A percentile compares a stretch with the other conserved stretches of the same genome.
Evolutionary conservation across 179 eudicot species (phyloP).

Genomic region (Beta lomatogona): DNA sequence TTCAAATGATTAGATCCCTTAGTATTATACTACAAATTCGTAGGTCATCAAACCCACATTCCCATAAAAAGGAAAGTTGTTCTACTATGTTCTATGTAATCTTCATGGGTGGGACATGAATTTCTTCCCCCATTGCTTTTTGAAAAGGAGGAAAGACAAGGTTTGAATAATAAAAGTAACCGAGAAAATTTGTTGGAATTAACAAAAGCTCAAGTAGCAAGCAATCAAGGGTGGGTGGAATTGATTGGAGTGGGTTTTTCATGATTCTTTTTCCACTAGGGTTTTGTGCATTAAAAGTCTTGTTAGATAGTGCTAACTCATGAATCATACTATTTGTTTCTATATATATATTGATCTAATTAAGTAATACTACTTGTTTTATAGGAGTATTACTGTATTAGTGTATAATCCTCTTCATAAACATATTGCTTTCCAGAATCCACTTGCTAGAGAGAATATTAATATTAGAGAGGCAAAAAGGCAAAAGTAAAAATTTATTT

Average conservation of each 20-base stretch:
- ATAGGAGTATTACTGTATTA: too few species aligned
- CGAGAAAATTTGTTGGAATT: constrained; percentile 20
- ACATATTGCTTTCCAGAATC: too few species aligned
- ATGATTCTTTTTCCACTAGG: constrained; percentile 21
- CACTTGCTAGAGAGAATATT: too few species aligned
- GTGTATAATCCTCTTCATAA: too few species aligned
- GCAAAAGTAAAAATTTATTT: too few species aligned
- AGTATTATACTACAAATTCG: constrained; percentile 17
- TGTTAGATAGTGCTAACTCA: neutral
- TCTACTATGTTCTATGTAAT: neutral
- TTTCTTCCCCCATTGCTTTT: constrained; percentile 11
- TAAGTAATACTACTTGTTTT: neutral
- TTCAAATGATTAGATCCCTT: constrained; percentile 34
- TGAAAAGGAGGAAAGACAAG: constrained; percentile 22
- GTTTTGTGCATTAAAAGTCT: constrained; percentile 1
- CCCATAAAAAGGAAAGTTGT: constrained; percentile 21
- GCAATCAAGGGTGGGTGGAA: constrained; percentile 11
- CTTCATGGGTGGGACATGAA: constrained; percentile 25
- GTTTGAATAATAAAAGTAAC: constrained; percentile 34
- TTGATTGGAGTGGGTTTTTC: constrained; percentile 7
- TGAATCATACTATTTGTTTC: too few species aligned
- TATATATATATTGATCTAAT: neutral
- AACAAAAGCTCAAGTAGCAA: constrained; percentile 25
- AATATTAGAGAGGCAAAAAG: too few species aligned
- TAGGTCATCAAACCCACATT: constrained; percentile 23